These are phyloP conservation scores for Carnegiea gigantea DNA, from an alignment of 179 eudicot genomes.

Conservation along the genomic window DNA sequence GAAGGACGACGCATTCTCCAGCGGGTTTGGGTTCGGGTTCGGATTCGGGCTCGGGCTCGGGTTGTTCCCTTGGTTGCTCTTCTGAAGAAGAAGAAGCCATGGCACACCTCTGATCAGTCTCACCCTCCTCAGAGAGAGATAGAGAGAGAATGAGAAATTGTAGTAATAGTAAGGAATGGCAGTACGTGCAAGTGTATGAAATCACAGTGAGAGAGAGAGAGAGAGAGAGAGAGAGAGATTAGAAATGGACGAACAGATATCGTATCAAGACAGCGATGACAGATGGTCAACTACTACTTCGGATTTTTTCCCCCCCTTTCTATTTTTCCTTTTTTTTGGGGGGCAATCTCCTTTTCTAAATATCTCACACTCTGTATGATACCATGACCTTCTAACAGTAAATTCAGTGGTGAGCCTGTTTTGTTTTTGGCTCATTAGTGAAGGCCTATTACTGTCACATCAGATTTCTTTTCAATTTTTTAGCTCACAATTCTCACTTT, in stretches of 20 bases:
- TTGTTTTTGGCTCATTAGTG: too few species aligned
- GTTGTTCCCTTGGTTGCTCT: conserved; percentile 16
- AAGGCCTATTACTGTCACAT: too few species aligned
- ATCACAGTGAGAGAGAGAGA: not conserved
- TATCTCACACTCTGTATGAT: too few species aligned
- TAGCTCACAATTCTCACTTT: too few species aligned
- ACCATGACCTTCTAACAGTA: too few species aligned
- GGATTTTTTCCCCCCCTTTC: too few species aligned
- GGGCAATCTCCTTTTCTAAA: too few species aligned
- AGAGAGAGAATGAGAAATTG: not conserved
- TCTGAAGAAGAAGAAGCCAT: conserved; percentile 16
- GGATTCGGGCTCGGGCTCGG: too few species aligned
- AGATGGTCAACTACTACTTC: not conserved
- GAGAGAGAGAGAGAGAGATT: conserved; percentile 7
- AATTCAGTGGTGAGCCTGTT: too few species aligned
- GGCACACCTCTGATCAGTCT: not conserved
- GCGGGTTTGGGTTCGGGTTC: conserved; percentile 11
- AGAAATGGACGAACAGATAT: not conserved
- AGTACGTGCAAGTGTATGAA: conserved; percentile 21
- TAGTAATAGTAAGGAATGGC: too few species aligned
- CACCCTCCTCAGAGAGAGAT: not conserved
- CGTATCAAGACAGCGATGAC: not conserved
- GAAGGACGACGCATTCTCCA: conserved; percentile 29
- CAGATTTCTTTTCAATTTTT: too few species aligned
- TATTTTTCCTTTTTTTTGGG: too few species aligned